phyloP scores from a whole-genome alignment of 2,329 filamentous ascomycete species.

The Pseudogymnoascus sp. region DNA sequence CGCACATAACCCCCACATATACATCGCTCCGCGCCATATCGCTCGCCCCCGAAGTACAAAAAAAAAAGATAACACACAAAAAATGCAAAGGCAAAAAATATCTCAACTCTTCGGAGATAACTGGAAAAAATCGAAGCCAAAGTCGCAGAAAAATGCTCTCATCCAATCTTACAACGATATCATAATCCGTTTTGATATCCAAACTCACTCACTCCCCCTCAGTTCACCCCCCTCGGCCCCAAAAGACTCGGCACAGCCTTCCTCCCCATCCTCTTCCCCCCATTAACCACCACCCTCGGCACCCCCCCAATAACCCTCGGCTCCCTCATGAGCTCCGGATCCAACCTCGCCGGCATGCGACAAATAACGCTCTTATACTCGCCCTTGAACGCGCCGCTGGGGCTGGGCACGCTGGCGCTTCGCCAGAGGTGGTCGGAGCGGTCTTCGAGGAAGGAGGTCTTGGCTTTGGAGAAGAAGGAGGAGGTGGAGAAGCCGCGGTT shows the following conservation, averaged over 20 bases:
- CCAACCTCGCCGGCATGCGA: conserved; percentile 71
- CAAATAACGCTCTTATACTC: conserved; percentile 54
- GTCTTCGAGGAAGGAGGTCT: conserved; percentile 58
- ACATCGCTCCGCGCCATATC: conserved; percentile 7
- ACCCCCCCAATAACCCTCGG: conserved; percentile 82
- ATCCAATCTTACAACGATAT: conserved; percentile 8
- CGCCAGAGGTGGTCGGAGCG: conserved; percentile 74
- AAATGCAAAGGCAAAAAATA: neutral
- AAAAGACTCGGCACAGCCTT: conserved; percentile 30
- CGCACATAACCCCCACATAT: neutral
- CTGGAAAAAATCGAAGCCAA: neutral
- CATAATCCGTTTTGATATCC: neutral
- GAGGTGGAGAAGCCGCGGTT: conserved; percentile 54
- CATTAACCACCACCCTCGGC: conserved; percentile 43
- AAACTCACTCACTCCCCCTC: neutral
- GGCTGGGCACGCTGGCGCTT: conserved; percentile 51
- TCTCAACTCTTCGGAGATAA: neutral
- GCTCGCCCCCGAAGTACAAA: neutral
- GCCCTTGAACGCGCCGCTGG: conserved; percentile 52
- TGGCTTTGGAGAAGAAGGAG: conserved; percentile 37
- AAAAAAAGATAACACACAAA: neutral
- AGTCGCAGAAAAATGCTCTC: neutral
- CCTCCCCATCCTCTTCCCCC: conserved; percentile 25
- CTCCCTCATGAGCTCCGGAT: conserved; percentile 82
- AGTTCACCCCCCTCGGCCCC: conserved; percentile 11